Evolutionary conservation across 768 basidiomycete species (phyloP).

Genomic region (Neoboletus brunneissimus): DNA sequence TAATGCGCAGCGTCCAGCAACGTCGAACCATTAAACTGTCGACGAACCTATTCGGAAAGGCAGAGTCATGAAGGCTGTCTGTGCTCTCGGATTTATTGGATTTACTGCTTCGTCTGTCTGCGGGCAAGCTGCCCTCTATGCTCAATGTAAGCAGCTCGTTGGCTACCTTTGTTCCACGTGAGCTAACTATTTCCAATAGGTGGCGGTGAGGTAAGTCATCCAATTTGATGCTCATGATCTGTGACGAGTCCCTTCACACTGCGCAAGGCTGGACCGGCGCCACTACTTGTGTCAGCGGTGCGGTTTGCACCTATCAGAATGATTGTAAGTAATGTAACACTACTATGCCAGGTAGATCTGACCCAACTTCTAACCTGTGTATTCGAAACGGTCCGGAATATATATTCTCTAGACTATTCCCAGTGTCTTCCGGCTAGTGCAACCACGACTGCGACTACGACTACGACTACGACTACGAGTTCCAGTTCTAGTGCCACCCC

Average conservation of each 20-base stretch:
- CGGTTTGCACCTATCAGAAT: conserved; percentile 8
- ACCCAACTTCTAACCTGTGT: not conserved
- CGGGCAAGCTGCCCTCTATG: conserved; percentile 11
- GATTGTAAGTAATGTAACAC: not conserved
- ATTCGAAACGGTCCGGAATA: not conserved
- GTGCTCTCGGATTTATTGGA: not conserved
- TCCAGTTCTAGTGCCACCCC: not conserved
- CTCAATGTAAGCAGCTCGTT: conserved; percentile 5
- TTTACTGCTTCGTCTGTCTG: conserved; percentile 2
- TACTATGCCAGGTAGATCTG: not conserved
- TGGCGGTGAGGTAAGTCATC: conserved; percentile 4
- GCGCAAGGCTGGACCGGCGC: conserved; percentile 10
- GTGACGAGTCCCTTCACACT: not conserved
- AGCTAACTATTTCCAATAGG: conserved; percentile 3
- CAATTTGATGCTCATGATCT: not conserved
- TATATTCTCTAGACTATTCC: conserved; percentile 5
- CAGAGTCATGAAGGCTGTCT: conserved; percentile 1
- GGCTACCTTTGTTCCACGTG: not conserved
- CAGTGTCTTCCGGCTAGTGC: conserved; percentile 5
- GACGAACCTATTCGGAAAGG: not conserved
- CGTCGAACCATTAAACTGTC: not conserved
- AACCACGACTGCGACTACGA: not conserved
- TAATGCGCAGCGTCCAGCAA: not conserved
- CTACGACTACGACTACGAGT: not conserved
- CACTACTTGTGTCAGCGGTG: conserved; percentile 7